Base-by-base conservation (phyloP, 129 eudicot genomes). In the Apium graveolens region DNA sequence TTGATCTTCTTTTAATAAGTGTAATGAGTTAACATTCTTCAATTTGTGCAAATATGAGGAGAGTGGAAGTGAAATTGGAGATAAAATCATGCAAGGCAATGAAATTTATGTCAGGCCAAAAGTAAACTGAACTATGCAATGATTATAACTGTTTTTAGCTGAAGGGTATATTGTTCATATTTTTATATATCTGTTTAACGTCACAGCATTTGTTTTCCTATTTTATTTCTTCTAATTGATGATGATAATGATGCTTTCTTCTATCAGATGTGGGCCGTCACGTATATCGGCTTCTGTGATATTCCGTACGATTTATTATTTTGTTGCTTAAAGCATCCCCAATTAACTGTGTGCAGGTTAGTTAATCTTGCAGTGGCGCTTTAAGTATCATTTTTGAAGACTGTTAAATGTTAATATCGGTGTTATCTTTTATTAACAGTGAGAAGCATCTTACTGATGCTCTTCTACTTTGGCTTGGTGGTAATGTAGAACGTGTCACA, bases 371-470 rank as follows among this genome's bases (percentile, higher is more conserved):
- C n/a, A 27, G 21, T 44, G 17, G 41, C 73, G 16, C 46, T 51
- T 63, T 79, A 70, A 48, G 42, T 46, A 14, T 73, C 60, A 31
- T 57, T 44, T 7, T 20, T 73, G 24, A 6, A 20, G 71, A 51
- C 66, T 44, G 31, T 45, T 62, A 49, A 63, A 55, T 44, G n/a
- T 45, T 70, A 60, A 76, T 76, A 49, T 57, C 68, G 31, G 42
- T 27, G 69, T 72, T 78, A 51, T 78, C 83, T 43, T 81, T 74
- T 55, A n/a, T 74, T 55, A 57, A 48, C 89, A 91, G 98, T 74
- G 98, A 94, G 88, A 91, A 69, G 92, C 89, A 88, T 80, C 96
- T 94, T 60, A 86, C 89, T 86, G 91, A 87, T 83, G 87, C 87
- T 11, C 81, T 91, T 82, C 83, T 94, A 76, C 79, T 78, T 69